A percentile compares a stretch with the other conserved stretches of the same genome.
phyloP scores from a whole-genome alignment of 129 eudicot species.

The Helianthus tuberosus region DNA sequence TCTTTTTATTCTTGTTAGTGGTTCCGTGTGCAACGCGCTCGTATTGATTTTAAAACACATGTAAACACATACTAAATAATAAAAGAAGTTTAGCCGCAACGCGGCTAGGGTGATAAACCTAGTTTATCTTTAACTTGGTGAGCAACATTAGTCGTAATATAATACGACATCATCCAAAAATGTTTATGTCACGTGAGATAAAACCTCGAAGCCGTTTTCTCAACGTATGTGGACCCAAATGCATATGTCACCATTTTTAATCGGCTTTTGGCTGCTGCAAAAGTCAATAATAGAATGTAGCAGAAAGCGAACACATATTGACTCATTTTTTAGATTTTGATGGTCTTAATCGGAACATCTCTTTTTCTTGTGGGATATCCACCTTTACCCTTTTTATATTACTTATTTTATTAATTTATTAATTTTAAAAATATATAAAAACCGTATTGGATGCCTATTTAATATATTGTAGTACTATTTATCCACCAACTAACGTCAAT shows the following conservation, averaged over 20 bases:
- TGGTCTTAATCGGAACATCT: slow-evolving; percentile 17
- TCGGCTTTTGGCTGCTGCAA: slow-evolving; percentile 37
- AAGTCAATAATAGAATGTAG: slow-evolving; percentile 32
- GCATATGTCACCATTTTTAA: slow-evolving; percentile 13
- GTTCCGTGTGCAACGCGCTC: no score
- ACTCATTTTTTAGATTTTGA: slow-evolving; percentile 28
- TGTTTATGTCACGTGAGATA: not conserved
- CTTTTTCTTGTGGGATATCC: slow-evolving; percentile 22
- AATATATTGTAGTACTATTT: no score
- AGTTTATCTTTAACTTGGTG: not conserved
- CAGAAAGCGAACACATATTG: slow-evolving; percentile 11
- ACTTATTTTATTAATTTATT: not conserved
- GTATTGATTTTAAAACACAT: no score
- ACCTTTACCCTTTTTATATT: not conserved
- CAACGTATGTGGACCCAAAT: not conserved
- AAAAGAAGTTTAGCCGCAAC: no score
- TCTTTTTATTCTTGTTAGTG: no score
- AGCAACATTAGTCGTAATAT: not conserved
- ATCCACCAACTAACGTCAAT: not conserved
- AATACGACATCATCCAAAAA: not conserved
- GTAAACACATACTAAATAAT: no score
- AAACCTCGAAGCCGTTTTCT: slow-evolving; percentile 25
- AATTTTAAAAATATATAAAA: no score
- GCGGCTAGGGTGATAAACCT: no score
- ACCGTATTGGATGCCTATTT: no score